Base-by-base conservation (phyloP, 441 rosid species). In the Syzygium syzygioides region DNA sequence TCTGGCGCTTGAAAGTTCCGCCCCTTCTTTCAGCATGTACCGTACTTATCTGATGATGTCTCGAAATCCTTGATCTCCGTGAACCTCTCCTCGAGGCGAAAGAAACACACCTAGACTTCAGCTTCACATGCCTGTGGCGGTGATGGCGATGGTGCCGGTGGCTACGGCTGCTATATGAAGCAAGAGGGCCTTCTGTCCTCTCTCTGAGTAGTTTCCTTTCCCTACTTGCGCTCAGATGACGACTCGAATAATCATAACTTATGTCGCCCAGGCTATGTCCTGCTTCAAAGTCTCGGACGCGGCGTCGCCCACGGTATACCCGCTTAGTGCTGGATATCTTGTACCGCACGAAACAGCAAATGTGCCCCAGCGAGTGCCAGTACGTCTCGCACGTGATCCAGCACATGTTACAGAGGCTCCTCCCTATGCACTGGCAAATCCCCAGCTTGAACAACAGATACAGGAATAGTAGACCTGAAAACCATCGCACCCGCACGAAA, bases 401-500 rank as follows among this genome's bases (percentile, higher is more conserved):
- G 30, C 95, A 94, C 94, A 95, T 94, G 88, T 94, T 95, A 86
- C 98, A 95, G 14, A 97, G 92, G 95, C 96, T 94, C 92, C 91
- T 94, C 50, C 89, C 91, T 25, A 95, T 88, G 93, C 98, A 97
- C 71, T 96, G 97, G 93, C 94, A 95, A 32, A 97, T 93, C n/a
- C 98, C 99, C 87, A 97, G 54, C 92, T 94, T 93, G 95, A 94
- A 93, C 87, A 94, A 85, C 32, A 94, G 92, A 86, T 94, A 95
- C 90, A 94, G 89, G 94, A 97, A 95, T 90, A 96, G 85, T 89
- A 96, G 90, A 90, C 92, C 98, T 96, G 96, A 88, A 60, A 87
- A 15, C 85, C 79, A 7, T 34, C n/a, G 80, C 50, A 20, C 1
- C 50, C 50, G 56, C 79, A 30, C 10, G 8, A 79, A 79, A 53